Evolutionary conservation across 768 basidiomycete genomes (phyloP).

Genomic region (Gloeopeniophorella convolvens): DNA sequence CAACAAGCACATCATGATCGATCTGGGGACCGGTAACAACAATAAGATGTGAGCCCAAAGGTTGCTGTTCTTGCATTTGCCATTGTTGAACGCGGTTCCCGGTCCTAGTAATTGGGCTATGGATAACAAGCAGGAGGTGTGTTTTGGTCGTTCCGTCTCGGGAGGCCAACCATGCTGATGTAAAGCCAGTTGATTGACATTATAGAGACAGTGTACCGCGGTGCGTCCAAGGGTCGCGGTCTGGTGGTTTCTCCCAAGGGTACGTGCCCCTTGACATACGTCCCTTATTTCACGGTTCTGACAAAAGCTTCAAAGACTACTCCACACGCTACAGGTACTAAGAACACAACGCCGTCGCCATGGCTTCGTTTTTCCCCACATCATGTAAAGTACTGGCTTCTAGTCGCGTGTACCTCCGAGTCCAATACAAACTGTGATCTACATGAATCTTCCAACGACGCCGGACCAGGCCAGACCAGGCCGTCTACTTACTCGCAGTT

Average conservation of each 20-base stretch:
- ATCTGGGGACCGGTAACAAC: constrained; percentile 98
- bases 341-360: not conserved
- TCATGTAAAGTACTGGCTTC: not conserved
- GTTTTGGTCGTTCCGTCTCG: constrained; percentile 20
- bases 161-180: not conserved
- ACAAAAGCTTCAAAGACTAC: constrained; percentile 46
- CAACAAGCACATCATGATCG: constrained; percentile 99
- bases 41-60: constrained; percentile 82
- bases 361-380: not conserved
- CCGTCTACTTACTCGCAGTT: too few relatives aligned
- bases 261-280: constrained; percentile 29
- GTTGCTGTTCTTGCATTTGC: not conserved
- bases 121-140: constrained; percentile 95
- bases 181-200: constrained; percentile 82
- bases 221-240: constrained; percentile 96
- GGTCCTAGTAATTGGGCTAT: constrained; percentile 90
- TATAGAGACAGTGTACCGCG: constrained; percentile 96
- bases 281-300: constrained; percentile 1
- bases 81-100: not conserved
- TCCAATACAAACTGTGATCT: too few relatives aligned
- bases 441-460: too few relatives aligned
- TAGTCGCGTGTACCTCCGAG: not conserved
- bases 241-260: constrained; percentile 96
- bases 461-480: too few relatives aligned
- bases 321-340: constrained; percentile 78